phyloP scores from a whole-genome alignment of 257 asterid species.

The Solanum verrucosum region DNA sequence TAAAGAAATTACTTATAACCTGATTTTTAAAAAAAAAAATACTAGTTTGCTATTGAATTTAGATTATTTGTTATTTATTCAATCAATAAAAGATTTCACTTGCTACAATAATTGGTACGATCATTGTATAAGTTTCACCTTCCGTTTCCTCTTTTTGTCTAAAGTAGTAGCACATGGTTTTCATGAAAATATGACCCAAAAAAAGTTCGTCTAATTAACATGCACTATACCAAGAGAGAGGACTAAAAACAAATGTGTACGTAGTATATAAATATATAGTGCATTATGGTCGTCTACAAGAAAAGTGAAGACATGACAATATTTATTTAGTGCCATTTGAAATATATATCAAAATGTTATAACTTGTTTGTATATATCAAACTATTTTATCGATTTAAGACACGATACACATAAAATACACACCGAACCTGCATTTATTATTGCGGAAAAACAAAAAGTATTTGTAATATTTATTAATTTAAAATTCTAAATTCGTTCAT shows the following conservation, averaged over 20 bases:
- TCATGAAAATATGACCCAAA: neutral
- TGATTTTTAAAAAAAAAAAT: fast-evolving
- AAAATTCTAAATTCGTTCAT: neutral
- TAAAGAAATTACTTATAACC: neutral
- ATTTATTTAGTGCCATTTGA: neutral
- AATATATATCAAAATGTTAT: neutral
- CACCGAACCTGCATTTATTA: fast-evolving
- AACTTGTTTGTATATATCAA: neutral
- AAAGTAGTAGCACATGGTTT: neutral
- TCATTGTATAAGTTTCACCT: neutral
- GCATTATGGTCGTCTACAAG: neutral
- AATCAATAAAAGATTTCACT: neutral
- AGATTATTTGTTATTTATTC: neutral
- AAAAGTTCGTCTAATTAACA: neutral
- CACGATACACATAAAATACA: neutral
- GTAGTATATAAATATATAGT: neutral
- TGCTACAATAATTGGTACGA: neutral
- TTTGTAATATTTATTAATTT: neutral
- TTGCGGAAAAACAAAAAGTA: fast-evolving
- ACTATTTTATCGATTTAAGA: neutral
- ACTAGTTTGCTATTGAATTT: neutral
- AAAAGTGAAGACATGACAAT: neutral
- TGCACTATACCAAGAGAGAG: neutral
- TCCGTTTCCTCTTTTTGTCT: neutral
- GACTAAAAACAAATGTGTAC: neutral